A percentile compares a stretch with the other conserved stretches of the same genome.
These are phyloP conservation scores for Calonectria montana DNA, from an alignment of 2,329 filamentous ascomycete genomes.

Conservation along the genomic window DNA sequence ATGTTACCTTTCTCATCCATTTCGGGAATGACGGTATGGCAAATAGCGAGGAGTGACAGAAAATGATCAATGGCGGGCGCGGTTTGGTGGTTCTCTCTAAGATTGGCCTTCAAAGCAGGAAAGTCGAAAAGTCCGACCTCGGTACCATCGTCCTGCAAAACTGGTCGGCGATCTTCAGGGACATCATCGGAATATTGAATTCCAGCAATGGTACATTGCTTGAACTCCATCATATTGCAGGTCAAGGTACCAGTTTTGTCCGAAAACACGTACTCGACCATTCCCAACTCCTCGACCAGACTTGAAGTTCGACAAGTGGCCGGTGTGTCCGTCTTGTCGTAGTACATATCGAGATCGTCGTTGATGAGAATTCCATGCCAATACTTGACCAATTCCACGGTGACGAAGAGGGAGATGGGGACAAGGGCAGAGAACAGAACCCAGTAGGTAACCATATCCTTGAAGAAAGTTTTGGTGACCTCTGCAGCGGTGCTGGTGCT, in stretches of 20 bases:
- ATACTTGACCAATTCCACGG: constrained; percentile 97
- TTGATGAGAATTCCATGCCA: constrained; percentile 98
- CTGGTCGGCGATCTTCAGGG: constrained; percentile 87
- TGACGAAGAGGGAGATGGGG: constrained; percentile 97
- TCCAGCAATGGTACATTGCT: constrained; percentile 91
- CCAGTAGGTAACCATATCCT: constrained; percentile 98
- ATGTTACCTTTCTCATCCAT: constrained; percentile 83
- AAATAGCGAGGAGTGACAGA: constrained; percentile 85
- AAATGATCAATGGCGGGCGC: constrained; percentile 79
- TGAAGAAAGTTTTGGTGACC: constrained; percentile 84
- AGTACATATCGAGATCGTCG: constrained; percentile 97
- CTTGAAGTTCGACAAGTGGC: constrained; percentile 97
- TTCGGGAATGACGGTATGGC: constrained; percentile 98
- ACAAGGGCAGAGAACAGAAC: constrained; percentile 96
- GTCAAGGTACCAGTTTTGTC: constrained; percentile 98
- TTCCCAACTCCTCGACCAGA: constrained; percentile 94
- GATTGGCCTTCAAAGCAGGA: constrained; percentile 77
- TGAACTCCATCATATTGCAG: constrained; percentile 99
- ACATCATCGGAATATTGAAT: constrained; percentile 95
- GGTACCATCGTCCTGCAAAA: constrained; percentile 80
- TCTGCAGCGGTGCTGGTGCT: constrained; percentile 63
- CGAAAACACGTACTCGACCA: constrained; percentile 98
- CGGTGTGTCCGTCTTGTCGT: constrained; percentile 93
- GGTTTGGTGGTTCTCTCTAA: constrained; percentile 64
- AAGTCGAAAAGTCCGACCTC: constrained; percentile 89